A percentile compares a stretch with the other conserved stretches of the same genome.
These are phyloP conservation scores for Gentiana macrophylla DNA, from an alignment of 257 asterid genomes.

Conservation along the genomic window DNA sequence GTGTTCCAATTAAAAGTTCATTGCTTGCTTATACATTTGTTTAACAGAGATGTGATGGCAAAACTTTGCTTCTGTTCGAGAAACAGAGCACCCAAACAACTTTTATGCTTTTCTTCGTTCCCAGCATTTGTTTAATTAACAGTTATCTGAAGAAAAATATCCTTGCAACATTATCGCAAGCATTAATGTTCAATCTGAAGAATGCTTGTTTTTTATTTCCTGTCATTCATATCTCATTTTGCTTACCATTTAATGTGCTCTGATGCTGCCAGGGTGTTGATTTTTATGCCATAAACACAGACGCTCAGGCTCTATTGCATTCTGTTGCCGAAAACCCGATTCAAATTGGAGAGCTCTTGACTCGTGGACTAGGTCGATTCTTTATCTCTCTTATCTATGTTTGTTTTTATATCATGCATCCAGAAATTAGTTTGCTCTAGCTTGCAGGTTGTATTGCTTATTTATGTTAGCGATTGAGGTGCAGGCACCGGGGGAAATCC, in stretches of 20 bases:
- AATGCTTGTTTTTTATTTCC: no score
- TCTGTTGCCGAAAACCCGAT: slow-evolving; percentile 85
- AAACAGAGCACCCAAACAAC: no score
- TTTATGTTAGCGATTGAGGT: slow-evolving; percentile 10
- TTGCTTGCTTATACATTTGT: no score
- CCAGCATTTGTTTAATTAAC: no score
- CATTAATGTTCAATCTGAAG: no score
- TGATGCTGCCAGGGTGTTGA: slow-evolving; percentile 72
- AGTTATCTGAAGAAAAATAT: no score
- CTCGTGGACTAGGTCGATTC: slow-evolving; percentile 90
- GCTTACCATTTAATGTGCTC: slow-evolving; percentile 5
- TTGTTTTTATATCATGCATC: background rate
- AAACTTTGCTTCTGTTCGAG: no score
- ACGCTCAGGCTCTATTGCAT: slow-evolving; percentile 84
- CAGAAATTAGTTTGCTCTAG: background rate
- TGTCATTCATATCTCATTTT: no score
- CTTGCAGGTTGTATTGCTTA: background rate
- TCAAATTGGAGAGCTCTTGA: slow-evolving; percentile 96
- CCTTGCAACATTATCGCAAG: no score
- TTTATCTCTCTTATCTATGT: slow-evolving; percentile 11
- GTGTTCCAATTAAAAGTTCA: no score
- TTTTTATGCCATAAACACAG: slow-evolving; percentile 91
- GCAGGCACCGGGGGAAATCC: slow-evolving; percentile 99
- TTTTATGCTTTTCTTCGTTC: no score
- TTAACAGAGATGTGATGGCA: no score